phyloP scores from a whole-genome alignment of 208 protist species.

The Entamoeba histolytica region DNA sequence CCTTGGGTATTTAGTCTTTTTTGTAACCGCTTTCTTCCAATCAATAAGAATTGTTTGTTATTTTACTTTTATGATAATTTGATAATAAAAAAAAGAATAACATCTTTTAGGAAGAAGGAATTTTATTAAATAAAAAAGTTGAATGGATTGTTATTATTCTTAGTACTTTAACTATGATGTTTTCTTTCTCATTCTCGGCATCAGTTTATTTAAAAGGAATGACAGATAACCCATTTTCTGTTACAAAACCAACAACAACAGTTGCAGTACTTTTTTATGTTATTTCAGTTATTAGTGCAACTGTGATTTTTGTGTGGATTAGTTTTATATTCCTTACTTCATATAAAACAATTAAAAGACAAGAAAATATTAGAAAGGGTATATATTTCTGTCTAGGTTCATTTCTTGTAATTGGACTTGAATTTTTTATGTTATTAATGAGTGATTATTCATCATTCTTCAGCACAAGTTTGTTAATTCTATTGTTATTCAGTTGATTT shows the following conservation, averaged over 20 bases:
- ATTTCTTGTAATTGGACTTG: background rate
- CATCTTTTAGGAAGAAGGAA: background rate
- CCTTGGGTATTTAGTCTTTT: background rate
- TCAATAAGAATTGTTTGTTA: background rate
- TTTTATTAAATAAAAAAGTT: background rate
- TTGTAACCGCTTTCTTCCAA: background rate
- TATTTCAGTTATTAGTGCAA: background rate
- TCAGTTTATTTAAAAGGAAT: background rate
- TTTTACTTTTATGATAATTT: too few species aligned
- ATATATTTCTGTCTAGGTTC: background rate
- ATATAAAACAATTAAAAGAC: background rate
- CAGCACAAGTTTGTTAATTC: background rate
- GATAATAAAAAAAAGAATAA: too few species aligned
- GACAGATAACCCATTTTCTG: background rate
- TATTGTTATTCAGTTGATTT: background rate
- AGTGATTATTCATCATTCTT: background rate
- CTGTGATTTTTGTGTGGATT: background rate
- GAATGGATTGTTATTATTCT: background rate
- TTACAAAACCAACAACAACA: background rate
- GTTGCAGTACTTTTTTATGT: background rate
- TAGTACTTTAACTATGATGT: background rate
- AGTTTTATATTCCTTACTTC: background rate
- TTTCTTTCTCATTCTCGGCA: background rate
- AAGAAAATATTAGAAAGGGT: background rate
- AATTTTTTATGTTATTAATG: background rate